Base-by-base conservation (phyloP, 371 early-diverging fungal species). In the Choanephora cucurbitarum region DNA sequence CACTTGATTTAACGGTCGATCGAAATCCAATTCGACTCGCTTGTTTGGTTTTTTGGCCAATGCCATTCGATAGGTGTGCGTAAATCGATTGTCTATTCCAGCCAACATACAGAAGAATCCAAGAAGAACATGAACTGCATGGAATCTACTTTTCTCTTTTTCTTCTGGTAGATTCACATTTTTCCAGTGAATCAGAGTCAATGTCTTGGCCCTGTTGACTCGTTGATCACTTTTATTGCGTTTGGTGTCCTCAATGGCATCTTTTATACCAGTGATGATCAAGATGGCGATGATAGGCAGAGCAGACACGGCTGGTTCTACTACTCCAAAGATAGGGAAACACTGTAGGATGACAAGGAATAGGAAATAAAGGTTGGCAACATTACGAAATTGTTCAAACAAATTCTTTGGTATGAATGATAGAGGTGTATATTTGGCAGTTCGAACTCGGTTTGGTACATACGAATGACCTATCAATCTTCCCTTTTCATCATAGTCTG, bases 281-380 rank as follows among this genome's bases (percentile, higher is more conserved):
- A 95, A 63, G 42, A 97, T 92, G 24, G 89, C 73, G 31, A 83
- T 57, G 24, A 99, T 78, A 0, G 97, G 97, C 11, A 97, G 70
- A 13, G 91, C 69, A 4, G 96, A 91, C 9, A 94, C 93, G 31
- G 77, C 87, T 23, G 83, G 85, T 57, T 90, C 89, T 3, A 88
- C 85, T 3, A 93, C 91, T 21, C 91, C 91, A 74, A 75, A 91
- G 32, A 83, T 55, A 40, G 80, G 90, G 50, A 86, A 79, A 64
- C 83, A 81, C 66, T 92, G 93, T 40, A 94, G 70, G 37, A 78
- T 66, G 5, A 91, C 89, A 5, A 91, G 82, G 55, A 96, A 85
- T 48, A 96, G 70, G 63, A 98, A 98, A 76, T 95, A 98, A n/a
- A 96, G 59, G 69, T 97, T 98, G 60, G 93, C 93, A 21, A 84